These are phyloP conservation scores for Phytophthora idaei DNA, from an alignment of 352 stramenopile genomes.

Conservation along the genomic window DNA sequence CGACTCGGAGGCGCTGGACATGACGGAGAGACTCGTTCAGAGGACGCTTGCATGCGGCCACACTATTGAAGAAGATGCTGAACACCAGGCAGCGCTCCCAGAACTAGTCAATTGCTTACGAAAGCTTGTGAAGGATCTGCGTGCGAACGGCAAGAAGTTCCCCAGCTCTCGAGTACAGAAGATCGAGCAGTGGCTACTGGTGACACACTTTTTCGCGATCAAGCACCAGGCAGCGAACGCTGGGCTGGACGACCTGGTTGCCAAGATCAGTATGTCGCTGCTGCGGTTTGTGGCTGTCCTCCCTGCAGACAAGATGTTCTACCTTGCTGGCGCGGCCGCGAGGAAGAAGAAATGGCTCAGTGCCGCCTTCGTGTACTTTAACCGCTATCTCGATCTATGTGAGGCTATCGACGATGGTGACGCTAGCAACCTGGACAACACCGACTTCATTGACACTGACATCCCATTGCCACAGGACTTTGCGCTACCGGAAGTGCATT, in stretches of 20 bases:
- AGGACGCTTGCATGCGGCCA: slow-evolving; percentile 60
- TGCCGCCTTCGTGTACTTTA: slow-evolving; percentile 95
- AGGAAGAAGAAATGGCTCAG: slow-evolving; percentile 91
- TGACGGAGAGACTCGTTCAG: slow-evolving; percentile 57
- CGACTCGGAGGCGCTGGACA: slow-evolving; percentile 56
- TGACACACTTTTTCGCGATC: slow-evolving; percentile 80
- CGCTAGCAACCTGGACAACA: slow-evolving; percentile 90
- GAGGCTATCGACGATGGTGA: slow-evolving; percentile 94
- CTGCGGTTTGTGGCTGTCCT: slow-evolving; percentile 90
- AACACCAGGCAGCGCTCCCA: slow-evolving; percentile 50
- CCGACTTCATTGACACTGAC: slow-evolving; percentile 93
- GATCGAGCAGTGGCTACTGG: slow-evolving; percentile 80
- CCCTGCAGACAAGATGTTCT: slow-evolving; percentile 96
- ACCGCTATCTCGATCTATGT: slow-evolving; percentile 94
- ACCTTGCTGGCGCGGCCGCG: slow-evolving; percentile 79
- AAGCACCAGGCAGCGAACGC: slow-evolving; percentile 66
- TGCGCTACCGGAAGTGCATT: slow-evolving; percentile 74
- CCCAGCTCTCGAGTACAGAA: slow-evolving; percentile 56
- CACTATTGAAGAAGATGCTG: slow-evolving; percentile 44
- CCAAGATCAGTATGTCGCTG: slow-evolving; percentile 87
- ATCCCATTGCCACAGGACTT: slow-evolving; percentile 89
- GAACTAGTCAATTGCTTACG: slow-evolving; percentile 75
- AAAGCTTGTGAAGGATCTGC: slow-evolving; percentile 78
- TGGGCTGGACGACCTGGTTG: slow-evolving; percentile 69
- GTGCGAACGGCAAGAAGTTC: slow-evolving; percentile 56